Base-by-base conservation (phyloP, 2,329 filamentous ascomycete species). In the Penicillium thymicola region DNA sequence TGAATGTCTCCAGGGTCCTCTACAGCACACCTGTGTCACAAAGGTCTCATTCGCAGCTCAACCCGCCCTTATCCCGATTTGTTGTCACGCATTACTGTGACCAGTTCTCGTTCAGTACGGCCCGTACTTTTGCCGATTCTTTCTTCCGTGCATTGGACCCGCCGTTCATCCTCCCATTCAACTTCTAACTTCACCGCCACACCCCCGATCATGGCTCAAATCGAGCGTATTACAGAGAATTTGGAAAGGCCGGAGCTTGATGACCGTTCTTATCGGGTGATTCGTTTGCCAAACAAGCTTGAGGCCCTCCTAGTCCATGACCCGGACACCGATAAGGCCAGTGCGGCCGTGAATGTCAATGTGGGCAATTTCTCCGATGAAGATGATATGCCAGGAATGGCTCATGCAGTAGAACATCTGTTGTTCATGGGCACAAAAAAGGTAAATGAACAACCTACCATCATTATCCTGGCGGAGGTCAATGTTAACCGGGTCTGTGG, bases 381-480 rank as follows among this genome's bases (percentile, higher is more conserved):
- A 63, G 85, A 89, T 63, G 89, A 92, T 66, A 92, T 97, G 85
- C 92, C 91, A 14, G 92, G 94, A 58, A 92, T 96, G 85, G 93
- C 93, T 51, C 94, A 97, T 78, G 92, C 92, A 7, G 91, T 97
- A 53, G 93, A 97, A 80, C 93, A 97, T 82, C 79, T 97, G 62
- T 79, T 99, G 25, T 99, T 99, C 79, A 97, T 99, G 94, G 94
- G 94, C 48, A 99, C 94, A 8, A 89, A 96, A 75, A 99, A 97
- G 81, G 86, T 87, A 73, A 61, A 73, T 62, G 16, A 27, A 27
- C 25, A 43, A 13, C 6, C 10, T 14, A 44, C 21, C 6, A 4
- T 14, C n/a, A 3, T 18, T 13, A 23, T 16, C 18, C 25, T n/a
- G 36, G 16, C 14, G 11, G 41, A 48, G 38, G 13, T n/a, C 18